Evolutionary conservation across 2,329 filamentous ascomycete genomes (phyloP).

Genomic region (Aspergillus hiratsukae): DNA sequence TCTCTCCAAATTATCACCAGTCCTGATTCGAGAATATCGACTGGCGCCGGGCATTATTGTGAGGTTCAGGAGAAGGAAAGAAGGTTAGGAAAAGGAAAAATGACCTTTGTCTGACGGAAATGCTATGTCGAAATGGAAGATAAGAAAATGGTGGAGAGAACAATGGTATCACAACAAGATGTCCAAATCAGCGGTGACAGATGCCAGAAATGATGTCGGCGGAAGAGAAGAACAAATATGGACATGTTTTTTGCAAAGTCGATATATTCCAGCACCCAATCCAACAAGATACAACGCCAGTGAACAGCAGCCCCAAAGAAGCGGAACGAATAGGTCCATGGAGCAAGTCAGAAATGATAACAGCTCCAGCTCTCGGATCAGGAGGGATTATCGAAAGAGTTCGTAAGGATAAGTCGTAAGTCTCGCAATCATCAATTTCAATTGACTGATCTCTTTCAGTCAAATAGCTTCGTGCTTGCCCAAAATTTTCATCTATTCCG

Average conservation of each 20-base stretch:
- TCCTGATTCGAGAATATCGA: background rate
- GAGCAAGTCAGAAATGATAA: background rate
- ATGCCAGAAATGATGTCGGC: constrained; percentile 3
- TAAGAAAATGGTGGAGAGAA: background rate
- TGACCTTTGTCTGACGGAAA: constrained; percentile 11
- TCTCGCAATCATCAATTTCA: constrained; percentile 19
- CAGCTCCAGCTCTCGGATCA: background rate
- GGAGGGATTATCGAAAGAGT: background rate
- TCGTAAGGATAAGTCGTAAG: constrained; percentile 19
- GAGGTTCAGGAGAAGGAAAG: background rate
- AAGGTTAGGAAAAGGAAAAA: background rate
- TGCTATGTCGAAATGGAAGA: constrained; percentile 8
- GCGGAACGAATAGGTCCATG: background rate
- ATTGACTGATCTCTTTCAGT: constrained; percentile 1
- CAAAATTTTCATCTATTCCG: background rate
- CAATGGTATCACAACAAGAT: constrained; percentile 1
- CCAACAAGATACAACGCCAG: constrained; percentile 2
- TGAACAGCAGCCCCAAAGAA: constrained; percentile 3
- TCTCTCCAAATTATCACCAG: background rate
- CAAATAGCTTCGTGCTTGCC: background rate
- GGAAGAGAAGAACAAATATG: constrained; percentile 6
- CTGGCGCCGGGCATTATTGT: background rate
- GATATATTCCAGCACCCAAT: background rate
- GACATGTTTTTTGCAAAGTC: background rate
- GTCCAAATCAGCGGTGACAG: constrained; percentile 15